Evolutionary conservation across 176 grass and related monocot species (phyloP).

Genomic region (Melocanna baccifera): DNA sequence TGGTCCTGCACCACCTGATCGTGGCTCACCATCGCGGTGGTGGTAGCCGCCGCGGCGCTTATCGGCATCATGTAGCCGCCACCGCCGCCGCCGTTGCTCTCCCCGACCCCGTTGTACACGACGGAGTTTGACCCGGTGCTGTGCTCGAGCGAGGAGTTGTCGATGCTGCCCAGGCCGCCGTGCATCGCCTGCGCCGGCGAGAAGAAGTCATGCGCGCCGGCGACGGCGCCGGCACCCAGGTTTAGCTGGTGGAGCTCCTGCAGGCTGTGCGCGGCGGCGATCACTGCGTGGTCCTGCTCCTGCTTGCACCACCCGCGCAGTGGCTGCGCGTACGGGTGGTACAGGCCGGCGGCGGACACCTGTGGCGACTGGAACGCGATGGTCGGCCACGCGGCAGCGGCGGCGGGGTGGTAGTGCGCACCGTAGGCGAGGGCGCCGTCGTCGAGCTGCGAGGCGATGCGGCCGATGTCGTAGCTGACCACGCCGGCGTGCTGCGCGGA

Average conservation of each 20-base stretch:
- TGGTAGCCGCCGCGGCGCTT: neutral
- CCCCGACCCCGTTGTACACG: constrained; percentile 40
- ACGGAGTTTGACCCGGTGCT: constrained; percentile 72
- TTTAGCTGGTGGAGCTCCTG: constrained; percentile 67
- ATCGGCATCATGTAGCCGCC: constrained; percentile 49
- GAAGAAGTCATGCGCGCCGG: constrained; percentile 58
- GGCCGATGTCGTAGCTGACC: constrained; percentile 40
- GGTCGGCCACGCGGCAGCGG: constrained; percentile 46
- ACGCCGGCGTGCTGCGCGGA: constrained; percentile 15
- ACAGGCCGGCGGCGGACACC: neutral
- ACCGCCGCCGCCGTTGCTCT: constrained; percentile 21
- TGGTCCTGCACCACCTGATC: constrained; percentile 10
- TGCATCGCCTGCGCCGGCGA: constrained; percentile 17
- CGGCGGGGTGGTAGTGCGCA: constrained; percentile 19
- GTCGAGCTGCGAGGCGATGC: constrained; percentile 26
- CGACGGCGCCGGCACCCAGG: constrained; percentile 14
- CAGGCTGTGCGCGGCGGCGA: constrained; percentile 61
- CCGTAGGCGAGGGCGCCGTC: constrained; percentile 27
- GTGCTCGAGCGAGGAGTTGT: constrained; percentile 60
- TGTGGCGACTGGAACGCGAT: constrained; percentile 51
- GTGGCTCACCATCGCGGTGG: constrained; percentile 19
- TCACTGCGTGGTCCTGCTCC: constrained; percentile 57
- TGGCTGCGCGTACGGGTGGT: constrained; percentile 49
- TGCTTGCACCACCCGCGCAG: constrained; percentile 71
- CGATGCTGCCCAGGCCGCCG: constrained; percentile 39